Evolutionary conservation across 257 asterid species (phyloP), one percentile per base, ranked within the genome.

Genomic region (Gentiana dahurica): DNA sequence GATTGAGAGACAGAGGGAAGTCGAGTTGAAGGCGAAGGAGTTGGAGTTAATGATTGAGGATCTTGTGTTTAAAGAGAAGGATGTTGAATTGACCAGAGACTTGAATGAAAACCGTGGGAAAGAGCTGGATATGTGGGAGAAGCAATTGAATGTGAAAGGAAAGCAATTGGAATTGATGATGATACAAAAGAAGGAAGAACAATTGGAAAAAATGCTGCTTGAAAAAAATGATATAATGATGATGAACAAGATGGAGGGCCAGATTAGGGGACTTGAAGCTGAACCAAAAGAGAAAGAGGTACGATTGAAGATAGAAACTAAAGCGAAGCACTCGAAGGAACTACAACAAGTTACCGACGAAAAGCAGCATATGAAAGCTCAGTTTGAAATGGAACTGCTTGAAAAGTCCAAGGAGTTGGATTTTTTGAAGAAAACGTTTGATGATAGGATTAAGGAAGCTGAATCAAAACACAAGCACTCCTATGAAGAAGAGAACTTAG

Each of bases 61-160:
- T 46, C 46, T 76, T 53, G 58, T 63, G 15, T 66, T 59, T 60
- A 71, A 74, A 61, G 68, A 66, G 59, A 64, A 52, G 53, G 70
- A 69, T n/a, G 59, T 53, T 63, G 71, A 67, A 57, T 61, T 36
- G 9, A 64, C 43, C 3, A 53, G 54, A 53, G 45, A 64, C 59
- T 44, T 49, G 11, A 61, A 63, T 57, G 68, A 60, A 47, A 49
- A 56, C 54, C 68, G 13, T 43, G 4, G 9, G 62, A 53, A 45
- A 58, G 67, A 64, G 51, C 69, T 78, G 41, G 74, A 72, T 12
- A 34, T 60, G 53, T 79, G 65, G 55, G 77, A 82, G 65, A 68
- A 63, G 63, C 59, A 46, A 55, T 50, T 78, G 53, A 51, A 66
- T 51, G 65, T 79, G 13, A 65, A 62, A 64, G 69, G 41, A 54